A percentile compares a stretch with the other conserved stretches of the same genome.
phyloP scores from a whole-genome alignment of 148 eudicot species.

The Silene latifolia region DNA sequence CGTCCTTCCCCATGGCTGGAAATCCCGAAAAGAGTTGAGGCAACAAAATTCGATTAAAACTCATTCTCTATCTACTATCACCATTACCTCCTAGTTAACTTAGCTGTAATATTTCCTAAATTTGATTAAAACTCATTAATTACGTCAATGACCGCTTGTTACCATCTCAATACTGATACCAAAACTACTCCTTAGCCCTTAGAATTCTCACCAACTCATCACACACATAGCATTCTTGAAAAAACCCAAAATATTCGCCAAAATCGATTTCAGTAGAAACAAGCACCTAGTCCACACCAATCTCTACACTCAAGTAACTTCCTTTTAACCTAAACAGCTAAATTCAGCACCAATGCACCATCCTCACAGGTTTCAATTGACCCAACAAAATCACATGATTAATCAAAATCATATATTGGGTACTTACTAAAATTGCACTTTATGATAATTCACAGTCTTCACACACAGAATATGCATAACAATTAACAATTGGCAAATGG shows the following conservation, averaged over 20 bases:
- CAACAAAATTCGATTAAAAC: background rate
- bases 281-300: background rate
- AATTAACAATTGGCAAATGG: too few species aligned
- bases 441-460: too few species aligned
- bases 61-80: too few species aligned
- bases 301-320: background rate
- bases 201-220: background rate
- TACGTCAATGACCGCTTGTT: background rate
- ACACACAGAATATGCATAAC: too few species aligned
- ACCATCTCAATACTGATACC: background rate
- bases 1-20: slow-evolving; percentile 68
- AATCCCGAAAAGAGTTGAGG: background rate
- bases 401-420: background rate
- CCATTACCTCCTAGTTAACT: too few species aligned
- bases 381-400: background rate
- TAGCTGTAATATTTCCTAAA: too few species aligned
- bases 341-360: too few species aligned
- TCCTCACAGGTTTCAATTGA: too few species aligned
- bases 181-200: background rate
- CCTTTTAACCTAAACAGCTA: background rate
- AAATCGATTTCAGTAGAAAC: background rate
- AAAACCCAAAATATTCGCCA: background rate
- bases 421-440: too few species aligned
- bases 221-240: background rate
- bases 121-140: background rate